Evolutionary conservation across 441 rosid species (phyloP).

Genomic region (Jatropha multifida): DNA sequence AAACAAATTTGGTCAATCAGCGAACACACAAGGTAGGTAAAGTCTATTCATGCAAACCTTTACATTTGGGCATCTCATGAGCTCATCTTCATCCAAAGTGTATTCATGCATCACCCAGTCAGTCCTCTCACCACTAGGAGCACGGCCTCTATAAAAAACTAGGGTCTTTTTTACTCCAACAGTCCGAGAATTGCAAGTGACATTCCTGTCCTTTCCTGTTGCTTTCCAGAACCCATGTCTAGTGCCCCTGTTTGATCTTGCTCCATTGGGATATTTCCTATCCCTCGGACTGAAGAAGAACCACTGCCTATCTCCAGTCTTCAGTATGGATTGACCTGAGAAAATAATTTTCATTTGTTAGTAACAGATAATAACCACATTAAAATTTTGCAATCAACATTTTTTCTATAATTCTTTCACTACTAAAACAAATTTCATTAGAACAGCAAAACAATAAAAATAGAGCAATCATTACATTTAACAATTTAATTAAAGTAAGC

Average conservation of each 20-base stretch:
- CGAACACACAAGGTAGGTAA: background rate
- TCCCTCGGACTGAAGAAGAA: constrained; percentile 81
- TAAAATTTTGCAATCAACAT: no score
- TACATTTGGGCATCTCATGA: constrained; percentile 61
- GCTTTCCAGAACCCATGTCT: constrained; percentile 86
- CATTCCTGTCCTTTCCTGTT: constrained; percentile 73
- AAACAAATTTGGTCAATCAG: background rate
- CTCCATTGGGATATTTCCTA: constrained; percentile 84
- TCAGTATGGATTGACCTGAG: constrained; percentile 27
- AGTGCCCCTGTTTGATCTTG: constrained; percentile 84
- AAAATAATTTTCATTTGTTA: no score
- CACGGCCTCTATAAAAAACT: constrained; percentile 79
- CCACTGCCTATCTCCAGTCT: constrained; percentile 88
- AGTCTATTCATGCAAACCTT: constrained; percentile 38
- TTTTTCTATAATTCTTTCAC: no score
- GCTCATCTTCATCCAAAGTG: constrained; percentile 78
- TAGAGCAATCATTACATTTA: no score
- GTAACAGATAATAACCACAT: no score
- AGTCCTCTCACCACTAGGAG: constrained; percentile 77
- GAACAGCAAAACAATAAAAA: no score
- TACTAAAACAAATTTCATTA: no score
- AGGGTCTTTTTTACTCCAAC: constrained; percentile 90
- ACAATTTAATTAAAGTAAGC: no score
- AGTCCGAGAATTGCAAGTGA: constrained; percentile 48
- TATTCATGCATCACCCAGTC: constrained; percentile 99